phyloP scores from a whole-genome alignment of 2,329 filamentous ascomycete species.

The Aspergillus vadensis region DNA sequence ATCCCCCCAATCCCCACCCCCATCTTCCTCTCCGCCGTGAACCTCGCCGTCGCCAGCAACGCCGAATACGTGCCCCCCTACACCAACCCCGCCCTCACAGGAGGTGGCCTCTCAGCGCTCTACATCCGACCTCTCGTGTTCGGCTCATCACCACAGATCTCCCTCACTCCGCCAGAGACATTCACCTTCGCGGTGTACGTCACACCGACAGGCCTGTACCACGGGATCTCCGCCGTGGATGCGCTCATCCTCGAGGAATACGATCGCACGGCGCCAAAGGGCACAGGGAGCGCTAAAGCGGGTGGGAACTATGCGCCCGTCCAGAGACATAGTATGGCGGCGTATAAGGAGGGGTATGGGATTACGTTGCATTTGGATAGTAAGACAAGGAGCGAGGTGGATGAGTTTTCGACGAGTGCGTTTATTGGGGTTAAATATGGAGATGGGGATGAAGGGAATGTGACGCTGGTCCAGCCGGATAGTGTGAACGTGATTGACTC shows the following conservation, averaged over 20 bases:
- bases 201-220: slow-evolving; percentile 90
- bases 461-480: slow-evolving; percentile 83
- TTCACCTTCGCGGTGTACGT: slow-evolving; percentile 91
- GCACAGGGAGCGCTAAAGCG: slow-evolving; percentile 88
- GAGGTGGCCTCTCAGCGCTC: slow-evolving; percentile 65
- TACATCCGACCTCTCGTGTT: slow-evolving; percentile 90
- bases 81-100: slow-evolving; percentile 65
- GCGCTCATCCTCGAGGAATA: slow-evolving; percentile 89
- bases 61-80: slow-evolving; percentile 90
- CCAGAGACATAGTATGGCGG: slow-evolving; percentile 80
- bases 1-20: slow-evolving; percentile 74
- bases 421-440: slow-evolving; percentile 75
- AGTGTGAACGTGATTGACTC: slow-evolving; percentile 85
- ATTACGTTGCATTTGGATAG: slow-evolving; percentile 95
- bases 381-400: slow-evolving; percentile 77
- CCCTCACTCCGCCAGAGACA: slow-evolving; percentile 82
- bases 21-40: slow-evolving; percentile 73
- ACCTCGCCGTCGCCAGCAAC: slow-evolving; percentile 81
- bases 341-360: slow-evolving; percentile 76
- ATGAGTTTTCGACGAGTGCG: slow-evolving; percentile 93
- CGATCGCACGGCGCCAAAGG: slow-evolving; percentile 87
- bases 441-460: slow-evolving; percentile 53
- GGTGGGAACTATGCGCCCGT: slow-evolving; percentile 97
- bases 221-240: slow-evolving; percentile 84
- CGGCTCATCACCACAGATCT: slow-evolving; percentile 83